These are phyloP conservation scores for Teunomyces lycoperdinae DNA, from an alignment of 805 yeast genomes.

Conservation along the genomic window DNA sequence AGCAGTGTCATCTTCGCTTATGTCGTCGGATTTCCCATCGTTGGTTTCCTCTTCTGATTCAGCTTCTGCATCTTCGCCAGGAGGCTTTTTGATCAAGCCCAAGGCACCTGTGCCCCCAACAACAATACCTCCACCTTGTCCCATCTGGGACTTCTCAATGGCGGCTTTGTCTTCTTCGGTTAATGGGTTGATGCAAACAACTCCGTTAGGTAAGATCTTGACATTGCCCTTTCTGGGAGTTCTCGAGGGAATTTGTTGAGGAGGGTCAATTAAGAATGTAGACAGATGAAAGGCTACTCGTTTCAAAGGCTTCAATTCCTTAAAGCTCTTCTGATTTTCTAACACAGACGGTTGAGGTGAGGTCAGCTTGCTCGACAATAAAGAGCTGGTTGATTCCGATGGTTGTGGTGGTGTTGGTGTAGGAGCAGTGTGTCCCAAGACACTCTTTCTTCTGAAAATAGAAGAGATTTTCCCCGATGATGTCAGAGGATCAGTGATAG, in stretches of 20 bases:
- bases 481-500: neutral
- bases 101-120: constrained; percentile 77
- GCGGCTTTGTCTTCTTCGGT: constrained; percentile 50
- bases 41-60: constrained; percentile 13
- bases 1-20: constrained; percentile 18
- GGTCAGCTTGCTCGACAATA: neutral
- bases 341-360: constrained; percentile 2
- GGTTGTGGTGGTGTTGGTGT: constrained; percentile 4
- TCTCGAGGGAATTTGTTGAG: constrained; percentile 90
- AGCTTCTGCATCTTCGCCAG: constrained; percentile 7
- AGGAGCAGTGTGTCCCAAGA: constrained; percentile 1
- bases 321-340: constrained; percentile 22
- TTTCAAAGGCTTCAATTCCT: constrained; percentile 34
- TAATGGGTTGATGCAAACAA: constrained; percentile 51
- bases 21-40: constrained; percentile 2
- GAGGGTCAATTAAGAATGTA: constrained; percentile 58
- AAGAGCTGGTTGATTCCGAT: constrained; percentile 1
- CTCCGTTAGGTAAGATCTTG: constrained; percentile 52
- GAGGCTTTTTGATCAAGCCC: constrained; percentile 30
- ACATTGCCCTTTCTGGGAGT: constrained; percentile 78
- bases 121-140: constrained; percentile 63
- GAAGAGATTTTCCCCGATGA: neutral
- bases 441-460: constrained; percentile 1
- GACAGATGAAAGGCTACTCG: constrained; percentile 43
- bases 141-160: constrained; percentile 38